Base-by-base conservation (phyloP, 2,329 filamentous ascomycete species). In the Cytospora chrysosperma region DNA sequence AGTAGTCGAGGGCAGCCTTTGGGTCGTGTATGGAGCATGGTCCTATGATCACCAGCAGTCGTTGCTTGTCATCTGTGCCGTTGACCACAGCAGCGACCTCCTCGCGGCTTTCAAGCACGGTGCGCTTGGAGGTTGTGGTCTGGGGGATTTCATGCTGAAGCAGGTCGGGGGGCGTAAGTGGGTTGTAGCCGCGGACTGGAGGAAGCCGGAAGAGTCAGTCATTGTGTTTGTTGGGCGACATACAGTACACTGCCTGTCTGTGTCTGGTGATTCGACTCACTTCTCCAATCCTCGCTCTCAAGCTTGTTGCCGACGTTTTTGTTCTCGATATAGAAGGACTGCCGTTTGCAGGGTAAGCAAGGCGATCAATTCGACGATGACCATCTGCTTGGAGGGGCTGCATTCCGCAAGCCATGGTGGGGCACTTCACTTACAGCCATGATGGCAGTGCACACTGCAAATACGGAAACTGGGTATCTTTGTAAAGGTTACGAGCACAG, bases 1-100 rank as follows among this genome's bases (percentile, higher is more conserved):
- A 96, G 87, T 99, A 99, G 74, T 94, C 92, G 69, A 97, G 85
- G 13, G 94, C 94, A 67, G 92, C 90, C 61, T 88, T 81, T 21
- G 95, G 94, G 75, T 99, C 95, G 81, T 99, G 95, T 76, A 99
- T 97, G 27, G 92, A 97, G 83, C 95, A 99, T 28, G 95, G 95
- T 1, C 95, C 95, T 68, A 98, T 88, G 72, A 98, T 89, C 68
- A 99, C 83, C 50, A 87, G 79, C 61, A 87, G 77, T 51, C 85
- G 80, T 58, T 83, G 74, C 69, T 89, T 86, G 67, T 83, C 78
- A 61, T 90, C 73, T 55, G 67, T 69, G 57, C 70, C 71, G 51
- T 88, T 88, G 72, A 93, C 87, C 27, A 92, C 79, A n/a, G 86
- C 85, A 59, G 85, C 84, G 32, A 84, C 83, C 74, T 92, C 86